Base-by-base conservation (phyloP, 257 asterid genomes). In the Solanum virginianum region DNA sequence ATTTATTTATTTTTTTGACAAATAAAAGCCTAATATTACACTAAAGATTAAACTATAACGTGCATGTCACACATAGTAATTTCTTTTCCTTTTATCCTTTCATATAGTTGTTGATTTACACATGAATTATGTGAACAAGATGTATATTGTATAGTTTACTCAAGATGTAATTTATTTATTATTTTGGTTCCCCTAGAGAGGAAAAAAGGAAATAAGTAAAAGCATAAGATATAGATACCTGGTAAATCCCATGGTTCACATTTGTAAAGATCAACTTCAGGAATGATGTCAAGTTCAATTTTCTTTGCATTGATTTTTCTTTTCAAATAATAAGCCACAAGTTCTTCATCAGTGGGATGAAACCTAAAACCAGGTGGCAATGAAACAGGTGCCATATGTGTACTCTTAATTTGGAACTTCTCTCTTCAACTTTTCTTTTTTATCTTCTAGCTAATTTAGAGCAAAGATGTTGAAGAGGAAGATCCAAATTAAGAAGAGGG, bases 211-310 rank as follows among this genome's bases (percentile, higher is more conserved):
- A 69, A 59, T 9, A 20, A 20, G 8, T 16, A 49, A 69, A 69
- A 69, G 26, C 10, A 75, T 14, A 41, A 75, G 8, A 41, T 36
- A 32, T 16, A 10, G 3, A 17, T 91, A 95, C 99, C 99, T 88
- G 99, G 99, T 81, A 97, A 87, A 74, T 97, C 99, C 99, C 99
- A 97, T 54, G 99, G 99, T 83, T 97, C 99, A 86, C 99, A 97
- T 87, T 97, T 97, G 92, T 97, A 97, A 86, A 97, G 99, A 94
- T 97, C 99, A 81, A 97, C 96, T 87, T 97, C 98, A 15, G 98
- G 98, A 84, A 97, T 97, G 89, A 97, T 80, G 83, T 97, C 99
- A 45, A 97, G 99, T 36, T 97, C 99, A 60, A 97, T 95, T 79
- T 89, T 90, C 18, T 90, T 92, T 45, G 95, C 97, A 53, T 97